phyloP scores from a whole-genome alignment of 2,329 filamentous ascomycete species.

The Metarhizium album region DNA sequence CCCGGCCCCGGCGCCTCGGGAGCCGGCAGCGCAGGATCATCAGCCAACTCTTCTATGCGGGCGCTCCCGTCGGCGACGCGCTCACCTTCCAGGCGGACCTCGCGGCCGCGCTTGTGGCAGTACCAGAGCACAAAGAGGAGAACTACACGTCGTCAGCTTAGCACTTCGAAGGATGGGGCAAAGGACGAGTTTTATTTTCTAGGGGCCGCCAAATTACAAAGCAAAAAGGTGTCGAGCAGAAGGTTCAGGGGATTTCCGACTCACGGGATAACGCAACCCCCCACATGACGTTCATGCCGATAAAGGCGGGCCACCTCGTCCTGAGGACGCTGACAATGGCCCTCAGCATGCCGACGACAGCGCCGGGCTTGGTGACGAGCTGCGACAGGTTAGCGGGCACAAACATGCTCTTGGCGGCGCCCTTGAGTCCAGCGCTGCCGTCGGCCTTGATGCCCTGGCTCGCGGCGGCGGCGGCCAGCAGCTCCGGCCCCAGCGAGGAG shows the following conservation, averaged over 20 bases:
- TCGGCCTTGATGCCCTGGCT: conserved; percentile 53
- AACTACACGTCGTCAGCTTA: conserved; percentile 37
- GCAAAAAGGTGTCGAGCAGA: too few species aligned
- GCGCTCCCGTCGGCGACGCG: conserved; percentile 28
- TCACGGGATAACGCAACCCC: conserved; percentile 78
- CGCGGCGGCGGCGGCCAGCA: conserved; percentile 69
- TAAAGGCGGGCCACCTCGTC: conserved; percentile 77
- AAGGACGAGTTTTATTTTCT: too few species aligned
- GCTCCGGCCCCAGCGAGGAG: conserved; percentile 63
- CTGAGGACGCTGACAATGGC: conserved; percentile 87
- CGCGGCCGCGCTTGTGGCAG: conserved; percentile 87
- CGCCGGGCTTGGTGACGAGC: conserved; percentile 76
- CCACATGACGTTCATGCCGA: conserved; percentile 87
- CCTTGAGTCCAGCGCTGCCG: conserved; percentile 46
- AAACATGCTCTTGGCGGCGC: conserved; percentile 55
- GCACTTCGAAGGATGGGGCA: background rate
- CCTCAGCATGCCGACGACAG: conserved; percentile 71
- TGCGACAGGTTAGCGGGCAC: conserved; percentile 65
- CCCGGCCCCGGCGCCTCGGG: background rate
- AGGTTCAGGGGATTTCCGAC: conserved; percentile 17
- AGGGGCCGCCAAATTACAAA: too few species aligned
- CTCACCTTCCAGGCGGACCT: conserved; percentile 64
- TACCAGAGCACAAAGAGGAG: conserved; percentile 95
- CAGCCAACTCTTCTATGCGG: conserved; percentile 39
- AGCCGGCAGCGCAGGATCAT: conserved; percentile 33